Conservation (phyloP, 2,329 filamentous ascomycete genomes). For the Ampelomyces quisqualis region DNA sequence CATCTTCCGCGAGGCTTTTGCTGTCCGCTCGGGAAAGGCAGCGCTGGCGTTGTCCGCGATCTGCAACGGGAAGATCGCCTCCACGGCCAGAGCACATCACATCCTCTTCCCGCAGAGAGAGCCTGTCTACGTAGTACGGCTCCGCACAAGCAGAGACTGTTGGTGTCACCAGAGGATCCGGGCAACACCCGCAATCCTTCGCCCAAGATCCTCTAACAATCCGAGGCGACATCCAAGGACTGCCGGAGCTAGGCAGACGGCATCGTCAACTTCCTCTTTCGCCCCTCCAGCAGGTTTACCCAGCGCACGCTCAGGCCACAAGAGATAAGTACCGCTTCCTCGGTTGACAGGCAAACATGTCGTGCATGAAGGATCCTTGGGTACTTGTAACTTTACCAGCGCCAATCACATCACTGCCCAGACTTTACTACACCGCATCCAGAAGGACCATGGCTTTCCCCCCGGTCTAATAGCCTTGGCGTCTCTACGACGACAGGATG, state of each 20-base stretch:
- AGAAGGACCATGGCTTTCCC: conserved; percentile 21
- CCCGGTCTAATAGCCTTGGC: conserved; percentile 18
- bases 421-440: conserved; percentile 3
- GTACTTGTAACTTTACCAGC: conserved; percentile 6
- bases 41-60: neutral
- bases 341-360: neutral
- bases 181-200: too few species aligned
- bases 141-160: too few species aligned
- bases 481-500: conserved; percentile 9
- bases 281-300: conserved; percentile 6
- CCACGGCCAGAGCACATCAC: too few species aligned
- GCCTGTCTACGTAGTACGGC: too few species aligned
- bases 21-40: neutral
- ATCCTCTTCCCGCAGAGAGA: too few species aligned
- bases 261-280: conserved; percentile 21
- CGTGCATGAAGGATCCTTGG: neutral
- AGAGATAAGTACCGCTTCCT: conserved; percentile 15
- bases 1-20: neutral
- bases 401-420: conserved; percentile 2
- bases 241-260: neutral
- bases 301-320: conserved; percentile 4
- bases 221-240: neutral
- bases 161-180: too few species aligned
- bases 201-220: too few species aligned
- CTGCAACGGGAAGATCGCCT: neutral